These are phyloP conservation scores for Macadamia tetraphylla DNA, from an alignment of 164 flowering plant species.

Conservation along the genomic window DNA sequence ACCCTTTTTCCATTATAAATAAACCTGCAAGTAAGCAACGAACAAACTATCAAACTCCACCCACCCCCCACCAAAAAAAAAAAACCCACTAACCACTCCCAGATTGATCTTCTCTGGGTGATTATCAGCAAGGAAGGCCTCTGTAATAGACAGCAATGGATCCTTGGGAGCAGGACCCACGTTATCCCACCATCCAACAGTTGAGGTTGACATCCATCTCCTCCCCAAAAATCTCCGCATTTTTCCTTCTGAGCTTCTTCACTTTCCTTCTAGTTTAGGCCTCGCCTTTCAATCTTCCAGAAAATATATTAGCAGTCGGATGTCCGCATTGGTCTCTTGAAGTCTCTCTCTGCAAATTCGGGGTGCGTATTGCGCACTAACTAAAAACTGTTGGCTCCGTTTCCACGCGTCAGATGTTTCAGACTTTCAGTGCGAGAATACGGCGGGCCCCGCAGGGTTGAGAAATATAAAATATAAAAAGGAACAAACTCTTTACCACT, in stretches of 20 bases:
- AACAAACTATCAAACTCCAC: too few relatives aligned
- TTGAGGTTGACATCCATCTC: slow-evolving; percentile 16
- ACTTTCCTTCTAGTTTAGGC: neutral
- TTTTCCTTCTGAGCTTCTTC: neutral
- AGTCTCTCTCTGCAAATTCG: too few relatives aligned
- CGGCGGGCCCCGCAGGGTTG: too few relatives aligned
- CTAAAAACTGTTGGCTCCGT: too few relatives aligned
- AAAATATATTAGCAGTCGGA: too few relatives aligned
- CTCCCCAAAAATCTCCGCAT: slow-evolving; percentile 7
- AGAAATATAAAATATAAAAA: too few relatives aligned
- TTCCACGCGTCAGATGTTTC: too few relatives aligned
- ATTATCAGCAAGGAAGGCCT: slow-evolving; percentile 34
- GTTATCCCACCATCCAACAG: slow-evolving; percentile 28
- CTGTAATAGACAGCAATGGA: slow-evolving; percentile 31
- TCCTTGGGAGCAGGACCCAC: slow-evolving; percentile 30
- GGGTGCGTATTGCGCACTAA: too few relatives aligned
- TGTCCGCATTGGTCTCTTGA: too few relatives aligned
- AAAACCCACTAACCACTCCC: slow-evolving; percentile 25
- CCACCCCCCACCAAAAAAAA: neutral
- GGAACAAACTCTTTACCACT: too few relatives aligned
- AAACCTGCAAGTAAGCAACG: neutral
- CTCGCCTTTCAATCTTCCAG: neutral
- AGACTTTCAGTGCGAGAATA: too few relatives aligned
- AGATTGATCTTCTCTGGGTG: slow-evolving; percentile 35
- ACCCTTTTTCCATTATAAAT: neutral